These are phyloP conservation scores for Globisporangium carolinianum DNA, from an alignment of 352 stramenopile species.

Conservation along the genomic window DNA sequence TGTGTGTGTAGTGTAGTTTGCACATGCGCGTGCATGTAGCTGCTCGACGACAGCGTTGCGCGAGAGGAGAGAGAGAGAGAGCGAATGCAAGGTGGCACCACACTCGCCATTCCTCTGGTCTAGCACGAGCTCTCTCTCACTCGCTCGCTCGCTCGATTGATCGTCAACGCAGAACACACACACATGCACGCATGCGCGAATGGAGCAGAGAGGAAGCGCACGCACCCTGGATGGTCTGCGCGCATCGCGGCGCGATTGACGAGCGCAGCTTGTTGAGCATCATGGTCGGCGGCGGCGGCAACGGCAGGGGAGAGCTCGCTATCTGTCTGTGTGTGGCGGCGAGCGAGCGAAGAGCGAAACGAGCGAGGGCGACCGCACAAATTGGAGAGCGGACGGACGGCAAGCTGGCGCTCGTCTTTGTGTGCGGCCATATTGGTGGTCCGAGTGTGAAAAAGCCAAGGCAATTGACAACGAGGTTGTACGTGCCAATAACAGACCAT, in stretches of 20 bases:
- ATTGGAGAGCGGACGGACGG: background rate
- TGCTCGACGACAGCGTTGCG: background rate
- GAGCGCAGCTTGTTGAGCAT: constrained; percentile 73
- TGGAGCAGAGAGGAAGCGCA: background rate
- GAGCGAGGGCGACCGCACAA: background rate
- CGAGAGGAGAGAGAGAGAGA: background rate
- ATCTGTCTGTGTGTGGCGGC: constrained; percentile 14
- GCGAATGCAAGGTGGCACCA: background rate
- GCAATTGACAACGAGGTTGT: too few species aligned
- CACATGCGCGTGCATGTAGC: background rate
- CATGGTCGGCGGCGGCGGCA: constrained; percentile 19
- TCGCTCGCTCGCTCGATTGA: background rate
- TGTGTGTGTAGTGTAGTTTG: background rate
- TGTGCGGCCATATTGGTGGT: background rate
- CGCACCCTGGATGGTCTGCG: constrained; percentile 39
- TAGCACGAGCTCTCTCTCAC: background rate
- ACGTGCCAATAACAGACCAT: too few species aligned
- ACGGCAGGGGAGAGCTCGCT: constrained; percentile 1
- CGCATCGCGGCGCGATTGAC: constrained; percentile 48
- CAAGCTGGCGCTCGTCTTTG: constrained; percentile 3
- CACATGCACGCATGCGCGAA: background rate
- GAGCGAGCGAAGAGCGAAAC: constrained; percentile 1
- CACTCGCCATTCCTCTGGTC: constrained; percentile 1
- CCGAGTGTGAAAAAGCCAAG: too few species aligned
- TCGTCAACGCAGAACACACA: background rate